Conservation (phyloP, 306 rosid genomes). For the Pyrus bretschneideri region DNA sequence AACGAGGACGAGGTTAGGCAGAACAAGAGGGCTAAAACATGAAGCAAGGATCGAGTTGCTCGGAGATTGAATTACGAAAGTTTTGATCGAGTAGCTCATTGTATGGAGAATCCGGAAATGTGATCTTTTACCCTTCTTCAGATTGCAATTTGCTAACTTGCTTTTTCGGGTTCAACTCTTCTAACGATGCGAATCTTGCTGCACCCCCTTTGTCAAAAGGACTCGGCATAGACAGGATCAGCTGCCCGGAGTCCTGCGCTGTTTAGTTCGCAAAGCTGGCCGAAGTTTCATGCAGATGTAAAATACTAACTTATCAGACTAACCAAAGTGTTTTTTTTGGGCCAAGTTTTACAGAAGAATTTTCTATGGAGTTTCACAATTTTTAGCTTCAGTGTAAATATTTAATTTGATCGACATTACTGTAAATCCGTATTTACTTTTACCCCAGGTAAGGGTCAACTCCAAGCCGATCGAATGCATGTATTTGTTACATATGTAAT, state of each 20-base stretch:
- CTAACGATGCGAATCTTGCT: not conserved
- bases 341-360: not conserved
- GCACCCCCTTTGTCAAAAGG: not conserved
- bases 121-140: not conserved
- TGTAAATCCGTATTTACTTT: not conserved
- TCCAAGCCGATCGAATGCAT: no score
- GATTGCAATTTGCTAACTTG: not conserved
- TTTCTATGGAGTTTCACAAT: not conserved
- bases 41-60: not conserved
- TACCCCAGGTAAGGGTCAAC: not conserved
- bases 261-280: not conserved
- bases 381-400: not conserved
- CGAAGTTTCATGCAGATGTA: not conserved
- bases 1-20: slow-evolving; percentile 11
- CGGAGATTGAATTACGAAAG: not conserved
- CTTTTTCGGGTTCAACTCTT: not conserved
- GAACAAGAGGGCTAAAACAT: slow-evolving; percentile 12
- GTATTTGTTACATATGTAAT: no score
- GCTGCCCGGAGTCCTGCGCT: not conserved
- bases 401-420: not conserved
- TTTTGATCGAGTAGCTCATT: not conserved
- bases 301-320: not conserved
- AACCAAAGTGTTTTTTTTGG: not conserved
- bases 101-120: not conserved
- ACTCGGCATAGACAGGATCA: not conserved